Evolutionary conservation across 495 filamentous ascomycete genomes (phyloP), one percentile per base, ranked within the genome.

Genomic region (Xanthoparmelia taractica): DNA sequence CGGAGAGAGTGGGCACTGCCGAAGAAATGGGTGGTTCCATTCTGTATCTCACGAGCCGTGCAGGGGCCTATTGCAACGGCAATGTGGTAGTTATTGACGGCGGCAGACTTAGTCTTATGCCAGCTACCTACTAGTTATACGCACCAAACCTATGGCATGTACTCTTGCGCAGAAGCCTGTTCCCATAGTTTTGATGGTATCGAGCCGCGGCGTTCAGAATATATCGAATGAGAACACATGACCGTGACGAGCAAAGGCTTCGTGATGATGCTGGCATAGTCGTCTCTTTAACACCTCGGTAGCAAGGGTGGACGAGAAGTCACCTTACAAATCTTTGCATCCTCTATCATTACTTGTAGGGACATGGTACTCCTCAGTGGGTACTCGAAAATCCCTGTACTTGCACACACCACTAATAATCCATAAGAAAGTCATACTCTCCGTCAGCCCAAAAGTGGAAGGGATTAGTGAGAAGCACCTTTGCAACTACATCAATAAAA

Each of bases 1-100:
- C 77, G 7, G 71, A 77, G 13, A 66, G 79, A 37, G 73, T 78
- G 45, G 85, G 84, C 5, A 73, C 70, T 0, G 74, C 79, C 6
- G 80, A 87, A 66, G 86, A 89, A 61, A 84, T 89, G 79, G 82
- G 81, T 0, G 85, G 84, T 11, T 68, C 76, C 23, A 80, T 86
- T 57, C 69, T 90, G 20, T 88, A 82, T 72, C 72, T 89, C 31
- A 78, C 83, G 8, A 85, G 82, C 23, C 77, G 81, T 45, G 84
- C 84, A 0, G 84, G 86, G 2, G 76, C 77, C 5, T 89, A 80
- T 70, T 78, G 74, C 55, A 86, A 84, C 63, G 85, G 85, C 1
- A 74, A 67, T n/a, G 74, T 84, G 33, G 63, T 85, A 15, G 60
- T 85, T 6, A 71, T 70, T 4, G 85, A 88, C 70, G 87, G 87